phyloP scores from a whole-genome alignment of 257 asterid genomes.

The Jacaranda mimosifolia region DNA sequence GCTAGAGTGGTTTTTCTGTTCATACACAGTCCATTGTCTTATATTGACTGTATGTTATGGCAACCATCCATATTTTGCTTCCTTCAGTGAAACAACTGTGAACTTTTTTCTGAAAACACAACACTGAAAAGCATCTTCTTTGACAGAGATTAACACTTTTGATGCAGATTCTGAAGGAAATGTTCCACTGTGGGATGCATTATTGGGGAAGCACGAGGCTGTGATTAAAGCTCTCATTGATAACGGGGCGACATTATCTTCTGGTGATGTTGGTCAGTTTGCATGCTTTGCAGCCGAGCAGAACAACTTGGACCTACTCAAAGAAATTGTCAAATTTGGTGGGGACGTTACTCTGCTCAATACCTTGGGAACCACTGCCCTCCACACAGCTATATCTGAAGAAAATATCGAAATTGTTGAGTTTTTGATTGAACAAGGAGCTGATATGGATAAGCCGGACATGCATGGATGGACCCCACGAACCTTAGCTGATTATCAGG shows the following conservation, averaged over 20 bases:
- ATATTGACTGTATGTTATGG: background rate
- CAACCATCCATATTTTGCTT: background rate
- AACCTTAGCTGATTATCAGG: conserved; percentile 71
- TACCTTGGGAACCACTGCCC: conserved; percentile 66
- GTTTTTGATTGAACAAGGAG: conserved; percentile 69
- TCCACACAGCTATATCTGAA: conserved; percentile 73
- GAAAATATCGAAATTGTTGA: conserved; percentile 66
- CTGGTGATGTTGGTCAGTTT: conserved; percentile 69
- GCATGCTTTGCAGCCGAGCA: conserved; percentile 75
- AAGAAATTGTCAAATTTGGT: conserved; percentile 56
- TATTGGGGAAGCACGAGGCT: conserved; percentile 58
- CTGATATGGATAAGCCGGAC: conserved; percentile 67
- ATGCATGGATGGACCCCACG: conserved; percentile 75
- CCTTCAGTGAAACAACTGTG: background rate
- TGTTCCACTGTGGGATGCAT: conserved; percentile 86
- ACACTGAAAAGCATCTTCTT: background rate
- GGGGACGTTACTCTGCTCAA: conserved; percentile 68
- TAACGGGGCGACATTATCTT: conserved; percentile 67
- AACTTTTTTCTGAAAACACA: no score
- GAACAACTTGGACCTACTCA: conserved; percentile 62
- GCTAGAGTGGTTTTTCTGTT: no score
- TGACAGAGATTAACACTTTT: background rate
- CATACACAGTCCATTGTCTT: no score
- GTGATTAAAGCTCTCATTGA: conserved; percentile 58
- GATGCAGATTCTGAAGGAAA: conserved; percentile 78